Percentiles rank a stretch among this genome's conserved stretches.
Conservation (phyloP, 2,329 filamentous ascomycete genomes). For the Cercospora zeina region DNA sequence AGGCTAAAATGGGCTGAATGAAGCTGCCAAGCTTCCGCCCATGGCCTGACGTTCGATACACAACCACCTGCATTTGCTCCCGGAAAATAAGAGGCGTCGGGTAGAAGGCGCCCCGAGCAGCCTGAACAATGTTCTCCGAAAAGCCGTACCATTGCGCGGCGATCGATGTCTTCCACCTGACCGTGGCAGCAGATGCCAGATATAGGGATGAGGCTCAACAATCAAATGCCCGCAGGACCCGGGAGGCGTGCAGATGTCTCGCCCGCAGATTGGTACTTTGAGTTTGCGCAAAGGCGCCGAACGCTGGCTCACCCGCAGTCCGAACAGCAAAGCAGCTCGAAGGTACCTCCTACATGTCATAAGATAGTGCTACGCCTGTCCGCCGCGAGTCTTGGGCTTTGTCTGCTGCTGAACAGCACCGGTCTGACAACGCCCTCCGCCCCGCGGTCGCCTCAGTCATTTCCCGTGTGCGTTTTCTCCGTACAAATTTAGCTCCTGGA, state of each 20-base stretch:
- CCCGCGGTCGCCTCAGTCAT: neutral
- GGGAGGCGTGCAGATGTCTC: conserved; percentile 7
- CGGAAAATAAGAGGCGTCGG: neutral
- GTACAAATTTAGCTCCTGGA: conserved; percentile 2
- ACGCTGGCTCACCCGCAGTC: neutral
- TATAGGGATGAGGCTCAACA: conserved; percentile 7
- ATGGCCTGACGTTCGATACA: neutral
- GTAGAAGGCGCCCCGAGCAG: neutral
- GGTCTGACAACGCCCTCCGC: conserved; percentile 5
- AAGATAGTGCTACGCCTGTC: conserved; percentile 2
- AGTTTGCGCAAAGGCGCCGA: neutral
- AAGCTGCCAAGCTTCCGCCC: conserved; percentile 1
- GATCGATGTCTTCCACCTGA: neutral
- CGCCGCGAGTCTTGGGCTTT: neutral
- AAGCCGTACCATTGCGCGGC: conserved; percentile 2
- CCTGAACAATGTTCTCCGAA: neutral
- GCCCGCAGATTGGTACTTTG: conserved; percentile 1
- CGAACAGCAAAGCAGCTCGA: neutral
- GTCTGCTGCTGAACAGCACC: neutral
- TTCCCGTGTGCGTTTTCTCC: neutral
- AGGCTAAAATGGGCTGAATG: neutral
- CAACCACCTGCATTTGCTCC: neutral
- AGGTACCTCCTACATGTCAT: conserved; percentile 4
- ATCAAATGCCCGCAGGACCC: neutral
- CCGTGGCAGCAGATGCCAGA: conserved; percentile 2